These are phyloP conservation scores for Trichothecium sympodiale DNA, from an alignment of 2,329 filamentous ascomycete genomes.

Conservation along the genomic window DNA sequence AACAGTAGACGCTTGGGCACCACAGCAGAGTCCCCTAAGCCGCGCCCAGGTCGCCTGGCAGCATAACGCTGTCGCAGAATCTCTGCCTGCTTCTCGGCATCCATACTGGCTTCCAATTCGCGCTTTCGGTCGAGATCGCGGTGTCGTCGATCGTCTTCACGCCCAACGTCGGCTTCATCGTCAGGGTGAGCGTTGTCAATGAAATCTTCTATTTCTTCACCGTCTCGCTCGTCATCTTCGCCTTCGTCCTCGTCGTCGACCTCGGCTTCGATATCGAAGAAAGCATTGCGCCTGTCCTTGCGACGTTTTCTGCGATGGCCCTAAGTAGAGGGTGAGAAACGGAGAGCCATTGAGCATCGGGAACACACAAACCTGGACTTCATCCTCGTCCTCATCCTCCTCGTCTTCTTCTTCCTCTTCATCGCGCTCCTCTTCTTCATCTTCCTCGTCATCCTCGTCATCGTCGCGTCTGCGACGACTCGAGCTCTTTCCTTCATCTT, in stretches of 20 bases:
- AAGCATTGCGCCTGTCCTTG: conserved; percentile 65
- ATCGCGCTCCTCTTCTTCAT: conserved; percentile 32
- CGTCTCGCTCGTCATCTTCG: conserved; percentile 82
- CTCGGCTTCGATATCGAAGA: conserved; percentile 97
- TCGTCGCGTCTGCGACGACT: conserved; percentile 20
- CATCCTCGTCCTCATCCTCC: conserved; percentile 53
- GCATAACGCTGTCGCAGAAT: conserved; percentile 82
- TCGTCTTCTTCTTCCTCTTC: conserved; percentile 51
- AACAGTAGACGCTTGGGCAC: conserved; percentile 79
- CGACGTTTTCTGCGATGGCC: conserved; percentile 71
- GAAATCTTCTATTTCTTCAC: conserved; percentile 71
- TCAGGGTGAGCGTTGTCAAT: conserved; percentile 86
- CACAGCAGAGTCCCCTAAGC: conserved; percentile 58
- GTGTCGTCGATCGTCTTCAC: conserved; percentile 82
- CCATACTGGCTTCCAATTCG: conserved; percentile 76
- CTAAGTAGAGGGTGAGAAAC: conserved; percentile 19
- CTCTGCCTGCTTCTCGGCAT: conserved; percentile 88
- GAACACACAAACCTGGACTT: conserved; percentile 42
- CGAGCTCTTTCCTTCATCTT: conserved; percentile 21
- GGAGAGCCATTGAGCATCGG: not conserved
- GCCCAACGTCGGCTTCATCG: conserved; percentile 70
- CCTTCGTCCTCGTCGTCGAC: conserved; percentile 90
- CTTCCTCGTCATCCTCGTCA: conserved; percentile 28
- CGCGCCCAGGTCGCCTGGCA: conserved; percentile 56
- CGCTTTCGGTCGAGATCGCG: conserved; percentile 88